These are phyloP conservation scores for Eutreptiella sp. DNA, from an alignment of 208 protist species.

Conservation along the genomic window DNA sequence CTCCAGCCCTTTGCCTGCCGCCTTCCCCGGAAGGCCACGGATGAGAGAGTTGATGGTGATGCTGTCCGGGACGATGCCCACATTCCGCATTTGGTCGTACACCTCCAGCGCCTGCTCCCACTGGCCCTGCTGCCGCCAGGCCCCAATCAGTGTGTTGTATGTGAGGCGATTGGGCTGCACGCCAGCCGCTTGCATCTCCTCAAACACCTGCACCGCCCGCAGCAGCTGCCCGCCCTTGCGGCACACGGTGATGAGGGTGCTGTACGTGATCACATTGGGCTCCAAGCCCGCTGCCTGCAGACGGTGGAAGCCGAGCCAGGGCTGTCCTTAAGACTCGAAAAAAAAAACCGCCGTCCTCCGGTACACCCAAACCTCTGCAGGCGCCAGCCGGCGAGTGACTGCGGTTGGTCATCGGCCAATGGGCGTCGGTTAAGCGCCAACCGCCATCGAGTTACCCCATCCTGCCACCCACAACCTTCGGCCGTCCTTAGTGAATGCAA, in stretches of 20 bases:
- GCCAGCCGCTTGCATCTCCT: conserved; percentile 50
- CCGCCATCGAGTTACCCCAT: too few relatives aligned
- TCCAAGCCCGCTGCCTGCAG: conserved; percentile 70
- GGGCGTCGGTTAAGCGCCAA: too few relatives aligned
- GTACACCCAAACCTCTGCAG: too few relatives aligned
- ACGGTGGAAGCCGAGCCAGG: conserved; percentile 77
- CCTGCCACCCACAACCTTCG: too few relatives aligned
- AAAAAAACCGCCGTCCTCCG: too few relatives aligned
- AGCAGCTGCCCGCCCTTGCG: conserved; percentile 64
- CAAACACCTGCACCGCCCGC: conserved; percentile 55
- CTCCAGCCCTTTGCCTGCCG: too few relatives aligned
- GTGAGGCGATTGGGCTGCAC: conserved; percentile 60
- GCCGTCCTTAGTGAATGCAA: too few relatives aligned
- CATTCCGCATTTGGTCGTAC: conserved; percentile 33
- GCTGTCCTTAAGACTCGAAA: too few relatives aligned
- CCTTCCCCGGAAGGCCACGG: too few relatives aligned
- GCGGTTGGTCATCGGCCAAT: too few relatives aligned
- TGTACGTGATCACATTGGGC: conserved; percentile 76
- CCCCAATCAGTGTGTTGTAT: conserved; percentile 76
- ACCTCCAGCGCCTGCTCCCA: conserved; percentile 77
- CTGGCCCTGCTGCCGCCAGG: conserved; percentile 57
- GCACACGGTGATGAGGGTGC: conserved; percentile 77
- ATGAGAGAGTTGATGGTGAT: too few relatives aligned
- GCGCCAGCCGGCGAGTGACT: too few relatives aligned
- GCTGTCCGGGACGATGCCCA: conserved; percentile 18